Conservation (phyloP, 306 rosid species). For the Lathyrus oleraceus region DNA sequence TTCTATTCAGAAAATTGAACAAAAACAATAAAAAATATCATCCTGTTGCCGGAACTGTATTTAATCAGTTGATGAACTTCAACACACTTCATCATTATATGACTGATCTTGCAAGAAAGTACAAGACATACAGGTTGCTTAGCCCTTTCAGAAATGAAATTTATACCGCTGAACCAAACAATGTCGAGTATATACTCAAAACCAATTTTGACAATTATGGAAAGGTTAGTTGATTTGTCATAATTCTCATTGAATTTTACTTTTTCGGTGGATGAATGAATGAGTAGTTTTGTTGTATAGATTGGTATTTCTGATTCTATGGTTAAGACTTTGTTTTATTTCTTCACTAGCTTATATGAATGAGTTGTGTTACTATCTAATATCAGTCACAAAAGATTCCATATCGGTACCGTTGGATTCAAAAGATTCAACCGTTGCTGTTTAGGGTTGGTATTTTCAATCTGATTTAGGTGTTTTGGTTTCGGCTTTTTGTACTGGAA, state of each 20-base stretch:
- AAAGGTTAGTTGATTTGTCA: conserved; percentile 49
- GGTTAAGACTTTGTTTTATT: too few relatives aligned
- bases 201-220: conserved; percentile 78
- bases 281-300: not conserved
- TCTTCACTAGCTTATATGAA: too few relatives aligned
- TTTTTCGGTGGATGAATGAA: not conserved
- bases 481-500: too few relatives aligned
- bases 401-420: too few relatives aligned
- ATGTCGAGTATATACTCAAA: conserved; percentile 84
- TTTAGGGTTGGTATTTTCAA: too few relatives aligned
- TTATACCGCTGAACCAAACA: conserved; percentile 70
- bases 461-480: too few relatives aligned
- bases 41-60: conserved; percentile 70
- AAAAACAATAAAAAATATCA: conserved; percentile 51
- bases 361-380: too few relatives aligned
- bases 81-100: conserved; percentile 68
- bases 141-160: conserved; percentile 59
- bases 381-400: too few relatives aligned
- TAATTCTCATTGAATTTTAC: not conserved
- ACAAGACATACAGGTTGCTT: conserved; percentile 75
- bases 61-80: conserved; percentile 71
- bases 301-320: too few relatives aligned
- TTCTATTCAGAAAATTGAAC: conserved; percentile 35
- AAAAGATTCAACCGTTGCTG: too few relatives aligned
- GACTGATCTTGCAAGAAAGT: conserved; percentile 71